Evolutionary conservation across 768 basidiomycete genomes (phyloP), one percentile per base, ranked within the genome.

Genomic region (Dacryopinax spathularia): DNA sequence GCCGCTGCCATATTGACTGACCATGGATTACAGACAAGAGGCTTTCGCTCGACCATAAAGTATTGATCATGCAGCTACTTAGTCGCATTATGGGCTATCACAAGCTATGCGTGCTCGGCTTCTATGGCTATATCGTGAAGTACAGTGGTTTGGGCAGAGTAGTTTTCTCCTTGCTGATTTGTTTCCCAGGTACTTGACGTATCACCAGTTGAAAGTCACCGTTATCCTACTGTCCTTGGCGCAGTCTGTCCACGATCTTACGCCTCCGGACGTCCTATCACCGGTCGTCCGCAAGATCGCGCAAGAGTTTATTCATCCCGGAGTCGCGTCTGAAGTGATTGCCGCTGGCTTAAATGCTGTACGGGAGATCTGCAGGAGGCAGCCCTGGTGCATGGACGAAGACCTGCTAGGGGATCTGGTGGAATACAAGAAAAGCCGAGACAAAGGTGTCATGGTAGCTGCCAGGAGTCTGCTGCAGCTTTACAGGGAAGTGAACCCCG

Each of bases 341-440:
- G 86, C 94, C 1, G 96, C 95, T 0, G 96, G 96, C n/a, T 77
- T 99, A 66, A 99, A 99, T 73, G 83, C 91, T 16, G 91, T 99
- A 39, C 81, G 93, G 33, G 95, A 98, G 73, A 83, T 99, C n/a
- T 96, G 92, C 73, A 75, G 89, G 33, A 75, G 95, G 36, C 96
- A 99, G 72, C 91, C 95, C 2, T 94, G 92, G 91, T 85, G 89
- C 62, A 97, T 99, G 88, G 91, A 95, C 68, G 91, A 91, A 68
- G 95, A 97, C 69, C 74, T 97, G 27, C 77, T 99, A 3, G 85
- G 88, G 2, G 96, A 99, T 75, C 74, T 99, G 66, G 82, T 98
- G 61, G 94, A 92, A 74, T 99, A 99, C 73, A 80, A 86, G 71
- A 98, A 96, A 77, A 94, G 91, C 69, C 84, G 86, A 69, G 96